phyloP scores from a whole-genome alignment of 345 rosid genomes.

The Aethionema arabicum region DNA sequence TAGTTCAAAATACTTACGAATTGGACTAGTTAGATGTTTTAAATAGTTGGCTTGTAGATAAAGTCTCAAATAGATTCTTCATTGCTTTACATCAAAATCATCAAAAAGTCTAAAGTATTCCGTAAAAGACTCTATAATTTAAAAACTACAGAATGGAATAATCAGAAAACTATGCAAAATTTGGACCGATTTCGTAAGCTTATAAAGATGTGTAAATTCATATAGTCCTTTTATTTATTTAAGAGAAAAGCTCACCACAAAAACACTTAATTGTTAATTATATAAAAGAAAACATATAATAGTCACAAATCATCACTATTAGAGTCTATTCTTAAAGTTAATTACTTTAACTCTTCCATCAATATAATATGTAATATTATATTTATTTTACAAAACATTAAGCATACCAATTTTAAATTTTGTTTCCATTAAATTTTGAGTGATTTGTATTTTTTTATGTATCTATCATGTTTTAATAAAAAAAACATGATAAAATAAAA shows the following conservation, averaged over 20 bases:
- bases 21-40: conserved; percentile 24
- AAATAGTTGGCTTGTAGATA: conserved; percentile 36
- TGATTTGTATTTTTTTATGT: no score
- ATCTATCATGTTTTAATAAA: no score
- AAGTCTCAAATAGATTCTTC: conserved; percentile 36
- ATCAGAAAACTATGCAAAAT: conserved; percentile 30
- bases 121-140: conserved; percentile 33
- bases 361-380: no score
- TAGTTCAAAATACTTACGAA: conserved; percentile 18
- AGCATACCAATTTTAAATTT: no score
- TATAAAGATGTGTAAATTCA: conserved; percentile 7
- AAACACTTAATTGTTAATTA: conserved; percentile 7
- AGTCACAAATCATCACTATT: conserved; percentile 1
- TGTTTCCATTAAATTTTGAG: no score
- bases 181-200: conserved; percentile 21
- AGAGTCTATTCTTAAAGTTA: background rate
- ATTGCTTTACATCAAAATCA: conserved; percentile 43
- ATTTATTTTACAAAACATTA: no score
- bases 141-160: conserved; percentile 24
- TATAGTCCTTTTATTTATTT: conserved; percentile 1
- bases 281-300: conserved; percentile 6
- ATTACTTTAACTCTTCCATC: background rate
- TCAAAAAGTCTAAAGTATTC: conserved; percentile 39
- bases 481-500: no score
- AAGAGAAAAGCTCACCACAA: conserved; percentile 15